phyloP scores from a whole-genome alignment of 371 early-diverging fungal species.

The Mortierella sp. region DNA sequence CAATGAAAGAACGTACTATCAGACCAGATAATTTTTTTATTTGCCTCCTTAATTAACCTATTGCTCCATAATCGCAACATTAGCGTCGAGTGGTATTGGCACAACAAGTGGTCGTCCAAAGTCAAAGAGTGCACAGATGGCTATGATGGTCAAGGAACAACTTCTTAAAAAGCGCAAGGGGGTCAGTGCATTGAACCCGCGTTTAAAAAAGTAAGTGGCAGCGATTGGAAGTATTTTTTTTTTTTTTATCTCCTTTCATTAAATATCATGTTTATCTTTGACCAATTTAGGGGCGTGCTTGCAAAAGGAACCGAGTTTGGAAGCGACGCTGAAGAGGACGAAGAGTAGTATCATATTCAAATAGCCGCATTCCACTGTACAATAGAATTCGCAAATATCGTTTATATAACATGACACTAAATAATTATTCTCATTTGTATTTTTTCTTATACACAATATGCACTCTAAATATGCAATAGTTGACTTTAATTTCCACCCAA shows the following conservation, averaged over 20 bases:
- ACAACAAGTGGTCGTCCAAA: constrained; percentile 40
- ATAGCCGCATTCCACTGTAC: background rate
- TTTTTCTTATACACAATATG: background rate
- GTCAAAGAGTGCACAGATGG: constrained; percentile 38
- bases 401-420: background rate
- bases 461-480: background rate
- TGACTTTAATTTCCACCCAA: constrained; percentile 25
- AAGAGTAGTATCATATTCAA: constrained; percentile 2
- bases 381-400: background rate
- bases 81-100: constrained; percentile 15
- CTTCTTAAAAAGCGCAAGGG: constrained; percentile 50
- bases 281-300: constrained; percentile 23
- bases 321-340: constrained; percentile 46
- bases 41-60: background rate
- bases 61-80: background rate
- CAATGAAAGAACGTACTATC: background rate
- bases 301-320: constrained; percentile 56
- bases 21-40: background rate
- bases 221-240: background rate
- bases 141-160: constrained; percentile 44
- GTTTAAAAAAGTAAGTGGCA: constrained; percentile 36
- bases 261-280: background rate
- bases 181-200: constrained; percentile 45
- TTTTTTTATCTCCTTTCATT: background rate
- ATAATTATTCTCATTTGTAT: background rate